Evolutionary conservation across 495 filamentous ascomycete genomes (phyloP), one percentile per base, ranked within the genome.

Genomic region (Tuber brumale): DNA sequence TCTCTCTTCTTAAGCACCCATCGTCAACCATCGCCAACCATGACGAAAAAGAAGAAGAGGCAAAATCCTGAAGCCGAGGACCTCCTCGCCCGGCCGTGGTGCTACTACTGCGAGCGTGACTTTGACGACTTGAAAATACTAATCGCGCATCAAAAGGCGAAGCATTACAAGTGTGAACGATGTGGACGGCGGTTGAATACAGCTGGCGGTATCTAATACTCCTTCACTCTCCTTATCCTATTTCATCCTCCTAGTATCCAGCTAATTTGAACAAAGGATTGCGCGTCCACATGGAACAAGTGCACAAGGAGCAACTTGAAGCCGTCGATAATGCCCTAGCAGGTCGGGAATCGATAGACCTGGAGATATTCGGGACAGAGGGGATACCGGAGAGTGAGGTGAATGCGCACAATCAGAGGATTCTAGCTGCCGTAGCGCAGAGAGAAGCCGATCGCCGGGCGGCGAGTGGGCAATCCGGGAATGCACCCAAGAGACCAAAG

Each of bases 331-430:
- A 97, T 88, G 94, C 96, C 18, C 86, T 98, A 8, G 89, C 91
- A 0, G 94, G 93, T 80, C 90, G 96, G 57, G 88, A 91, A 76
- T 90, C 91, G 70, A 88, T 95, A 46, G 93, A 97, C 69, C 88
- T 97, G 70, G 95, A 99, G 84, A 97, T 99, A 80, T 99, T 98
- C 83, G 95, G 95, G 80, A 97, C 97, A 92, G 94, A 98, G 81
- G 95, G 95, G 79, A 92, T 99, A 31, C 95, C 95, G 16, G 92
- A 93, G 48, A 93, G 97, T 57, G 88, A 97, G 75, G 86, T 92
- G 37, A 86, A 91, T 76, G 87, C 90, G 73, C 96, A 98, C 85
- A 91, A 93, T 76, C 91, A 95, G 85, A 90, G 92, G 74, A 92
- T 98, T 78, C 88, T 92, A 72, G 87, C 89, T 48, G 91, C 92